These are phyloP conservation scores for Hericium coralloides DNA, from an alignment of 768 basidiomycete genomes.

Conservation along the genomic window DNA sequence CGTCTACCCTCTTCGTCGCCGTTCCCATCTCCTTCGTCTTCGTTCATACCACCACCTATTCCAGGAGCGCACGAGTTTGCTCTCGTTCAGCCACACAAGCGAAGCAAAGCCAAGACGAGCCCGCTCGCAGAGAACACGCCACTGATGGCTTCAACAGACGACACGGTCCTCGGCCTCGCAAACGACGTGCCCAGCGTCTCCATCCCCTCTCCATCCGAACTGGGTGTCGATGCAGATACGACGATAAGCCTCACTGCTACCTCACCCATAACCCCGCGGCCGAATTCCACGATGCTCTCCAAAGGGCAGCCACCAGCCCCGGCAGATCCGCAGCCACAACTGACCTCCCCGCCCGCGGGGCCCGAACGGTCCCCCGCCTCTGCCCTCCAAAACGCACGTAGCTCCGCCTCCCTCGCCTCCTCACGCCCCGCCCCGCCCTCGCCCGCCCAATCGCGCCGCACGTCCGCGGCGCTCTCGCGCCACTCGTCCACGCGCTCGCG, in stretches of 20 bases:
- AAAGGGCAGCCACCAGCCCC: neutral
- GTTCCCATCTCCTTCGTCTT: conserved; percentile 57
- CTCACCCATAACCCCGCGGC: too few species aligned
- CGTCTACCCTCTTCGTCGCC: conserved; percentile 33
- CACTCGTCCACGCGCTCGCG: conserved; percentile 29
- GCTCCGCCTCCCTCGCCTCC: conserved; percentile 28
- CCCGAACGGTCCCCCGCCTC: neutral
- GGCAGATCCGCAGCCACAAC: neutral
- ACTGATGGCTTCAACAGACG: neutral
- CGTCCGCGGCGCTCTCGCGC: conserved; percentile 26
- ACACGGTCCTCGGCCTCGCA: neutral
- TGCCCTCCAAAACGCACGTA: conserved; percentile 3
- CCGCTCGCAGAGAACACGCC: neutral
- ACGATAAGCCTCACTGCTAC: too few species aligned
- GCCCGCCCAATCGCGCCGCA: conserved; percentile 41
- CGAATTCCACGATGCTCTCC: neutral
- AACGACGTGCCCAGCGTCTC: too few species aligned
- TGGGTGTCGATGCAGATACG: too few species aligned
- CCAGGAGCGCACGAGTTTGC: conserved; percentile 65
- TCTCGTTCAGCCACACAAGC: conserved; percentile 29
- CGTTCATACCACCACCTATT: conserved; percentile 60
- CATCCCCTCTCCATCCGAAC: too few species aligned
- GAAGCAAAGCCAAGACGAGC: conserved; percentile 8
- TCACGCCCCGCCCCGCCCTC: conserved; percentile 56
- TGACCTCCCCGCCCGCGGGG: neutral